phyloP scores from a whole-genome alignment of 2,329 filamentous ascomycete genomes.

The Cryphonectria carpinicola region DNA sequence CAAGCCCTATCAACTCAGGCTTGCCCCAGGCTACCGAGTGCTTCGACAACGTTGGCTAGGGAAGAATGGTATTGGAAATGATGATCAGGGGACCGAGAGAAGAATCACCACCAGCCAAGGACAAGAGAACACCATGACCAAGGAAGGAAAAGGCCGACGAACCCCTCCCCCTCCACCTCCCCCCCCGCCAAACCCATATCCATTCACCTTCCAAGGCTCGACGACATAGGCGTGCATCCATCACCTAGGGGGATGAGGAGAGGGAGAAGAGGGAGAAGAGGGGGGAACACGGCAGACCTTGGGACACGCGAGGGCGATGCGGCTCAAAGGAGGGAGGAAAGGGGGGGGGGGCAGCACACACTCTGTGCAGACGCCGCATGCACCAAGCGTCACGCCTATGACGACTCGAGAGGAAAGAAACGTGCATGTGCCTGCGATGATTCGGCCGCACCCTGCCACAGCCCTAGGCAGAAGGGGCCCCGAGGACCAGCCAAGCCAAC shows the following conservation, averaged over 20 bases:
- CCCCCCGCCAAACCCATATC: no score
- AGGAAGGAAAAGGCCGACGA: neutral
- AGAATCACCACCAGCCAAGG: neutral
- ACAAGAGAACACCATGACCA: neutral
- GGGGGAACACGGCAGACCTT: neutral
- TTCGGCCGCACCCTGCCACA: neutral
- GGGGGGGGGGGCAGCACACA: neutral
- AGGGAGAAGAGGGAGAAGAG: neutral
- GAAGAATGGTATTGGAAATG: neutral
- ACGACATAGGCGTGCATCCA: neutral
- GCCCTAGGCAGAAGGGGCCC: neutral
- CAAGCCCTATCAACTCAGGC: neutral
- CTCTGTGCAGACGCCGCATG: neutral
- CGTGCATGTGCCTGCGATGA: neutral
- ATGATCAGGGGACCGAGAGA: neutral
- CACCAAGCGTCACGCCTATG: neutral
- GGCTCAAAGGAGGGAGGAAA: neutral
- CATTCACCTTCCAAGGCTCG: neutral
- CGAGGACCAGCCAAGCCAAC: neutral
- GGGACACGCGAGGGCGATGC: neutral
- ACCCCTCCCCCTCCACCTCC: no score
- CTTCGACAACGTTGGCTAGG: neutral
- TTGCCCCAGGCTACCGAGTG: neutral
- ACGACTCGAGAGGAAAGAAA: neutral
- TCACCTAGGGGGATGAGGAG: neutral